Base-by-base conservation (phyloP, 441 rosid species). In the Melastoma candidum region DNA sequence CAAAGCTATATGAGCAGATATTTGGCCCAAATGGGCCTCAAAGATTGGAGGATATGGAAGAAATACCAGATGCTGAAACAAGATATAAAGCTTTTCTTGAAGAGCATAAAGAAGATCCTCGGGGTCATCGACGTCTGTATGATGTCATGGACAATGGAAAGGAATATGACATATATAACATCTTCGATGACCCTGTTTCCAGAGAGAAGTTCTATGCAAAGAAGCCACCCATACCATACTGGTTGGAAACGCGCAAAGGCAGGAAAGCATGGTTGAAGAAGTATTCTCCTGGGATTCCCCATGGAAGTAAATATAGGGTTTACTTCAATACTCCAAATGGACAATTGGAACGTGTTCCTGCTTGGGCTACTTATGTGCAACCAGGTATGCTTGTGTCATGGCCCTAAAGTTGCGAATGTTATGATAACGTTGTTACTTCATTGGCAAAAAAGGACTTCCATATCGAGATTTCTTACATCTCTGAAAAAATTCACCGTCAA, bases 11-110 rank as follows among this genome's bases (percentile, higher is more conserved):
- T 61, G 97, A 93, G 77, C 79, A 85, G 68, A 53, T 87, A 61
- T 93, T 88, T 76, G 98, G 98, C 48, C 97, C 97, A 2, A 93
- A 88, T 70, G 72, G 97, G 65, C 98, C 98, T 59, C 92, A 88
- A 46, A 77, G 97, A 32, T 41, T 73, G 25, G 95, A 93, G 69
- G 97, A 93, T 71, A 61, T 92, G 48, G 90, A 67, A 53, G 90
- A 81, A 57, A 82, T 86, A 61, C 84, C 87, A 1, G 95, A 93
- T 68, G 80, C 95, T 32, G 90, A 85, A 71, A 86, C 95, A 2
- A 81, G 95, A 66, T 84, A 84, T 64, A 81, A 70, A 65, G 82
- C 75, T 64, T 83, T 80, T 78, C 81, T 82, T 71, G 85, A 88
- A 64, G 72, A 74, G 70, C 98, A 88, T 63, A 88, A 88, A 77